These are phyloP conservation scores for Dionaea muscipula DNA, from an alignment of 179 eudicot genomes.

Conservation along the genomic window DNA sequence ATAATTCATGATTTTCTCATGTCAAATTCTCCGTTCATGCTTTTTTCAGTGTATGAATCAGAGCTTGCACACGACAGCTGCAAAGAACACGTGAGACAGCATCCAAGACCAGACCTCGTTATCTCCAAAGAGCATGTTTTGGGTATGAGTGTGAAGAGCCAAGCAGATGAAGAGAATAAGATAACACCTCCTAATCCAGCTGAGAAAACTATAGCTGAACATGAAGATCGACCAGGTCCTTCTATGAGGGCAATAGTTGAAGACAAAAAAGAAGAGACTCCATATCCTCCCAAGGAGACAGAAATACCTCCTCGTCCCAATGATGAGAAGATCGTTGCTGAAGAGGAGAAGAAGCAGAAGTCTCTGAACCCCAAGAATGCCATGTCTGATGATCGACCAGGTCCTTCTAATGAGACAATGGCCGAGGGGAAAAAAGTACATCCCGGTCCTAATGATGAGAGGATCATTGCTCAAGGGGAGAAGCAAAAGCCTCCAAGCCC, in stretches of 20 bases:
- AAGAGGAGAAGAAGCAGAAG: not conserved
- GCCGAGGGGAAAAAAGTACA: too few species aligned
- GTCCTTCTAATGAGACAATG: too few species aligned
- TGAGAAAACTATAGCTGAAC: slow-evolving; percentile 1
- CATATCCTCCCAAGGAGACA: too few species aligned
- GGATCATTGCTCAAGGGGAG: not conserved
- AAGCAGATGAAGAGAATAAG: slow-evolving; percentile 6
- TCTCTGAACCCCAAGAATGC: too few species aligned
- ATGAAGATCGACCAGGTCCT: slow-evolving; percentile 10
- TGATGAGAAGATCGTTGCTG: not conserved
- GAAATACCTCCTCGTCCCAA: too few species aligned
- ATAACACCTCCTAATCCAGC: slow-evolving; percentile 9
- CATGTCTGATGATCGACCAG: too few species aligned
- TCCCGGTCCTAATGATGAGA: too few species aligned
- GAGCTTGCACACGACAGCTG: slow-evolving; percentile 30
- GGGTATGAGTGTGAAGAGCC: slow-evolving; percentile 12
- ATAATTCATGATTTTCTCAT: not conserved
- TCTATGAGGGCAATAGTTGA: slow-evolving; percentile 2
- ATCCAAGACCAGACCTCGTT: slow-evolving; percentile 25
- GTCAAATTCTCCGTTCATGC: not conserved
- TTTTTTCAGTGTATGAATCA: slow-evolving; percentile 47
- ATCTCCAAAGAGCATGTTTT: slow-evolving; percentile 28
- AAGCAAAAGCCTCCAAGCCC: not conserved
- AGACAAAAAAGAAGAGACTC: slow-evolving; percentile 12
- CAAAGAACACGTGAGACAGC: slow-evolving; percentile 26